A percentile compares a stretch with the other conserved stretches of the same genome.
phyloP scores from a whole-genome alignment of 2,329 filamentous ascomycete genomes.

The Pseudocercospora ulei region DNA sequence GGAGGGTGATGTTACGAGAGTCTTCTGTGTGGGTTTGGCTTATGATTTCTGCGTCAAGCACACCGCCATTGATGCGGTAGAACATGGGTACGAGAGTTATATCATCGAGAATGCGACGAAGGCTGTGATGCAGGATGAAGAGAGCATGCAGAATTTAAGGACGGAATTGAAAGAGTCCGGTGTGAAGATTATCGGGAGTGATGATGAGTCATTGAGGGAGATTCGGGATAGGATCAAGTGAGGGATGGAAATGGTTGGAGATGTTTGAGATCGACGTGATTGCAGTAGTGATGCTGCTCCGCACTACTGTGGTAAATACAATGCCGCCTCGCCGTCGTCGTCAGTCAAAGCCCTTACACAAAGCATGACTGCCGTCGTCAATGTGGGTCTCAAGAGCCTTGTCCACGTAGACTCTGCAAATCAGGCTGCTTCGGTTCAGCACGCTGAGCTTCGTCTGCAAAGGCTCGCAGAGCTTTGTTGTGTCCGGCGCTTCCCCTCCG shows the following conservation, averaged over 20 bases:
- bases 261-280: no score
- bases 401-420: conserved; percentile 11
- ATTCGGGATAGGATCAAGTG: conserved; percentile 5
- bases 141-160: conserved; percentile 53
- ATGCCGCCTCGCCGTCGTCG: no score
- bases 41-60: conserved; percentile 80
- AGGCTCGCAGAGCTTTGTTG: conserved; percentile 8
- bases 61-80: conserved; percentile 67
- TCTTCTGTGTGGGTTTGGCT: conserved; percentile 78
- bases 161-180: conserved; percentile 14
- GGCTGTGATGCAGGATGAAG: conserved; percentile 53
- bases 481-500: no score
- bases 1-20: conserved; percentile 56
- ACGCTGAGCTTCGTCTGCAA: conserved; percentile 12
- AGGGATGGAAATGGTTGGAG: background rate
- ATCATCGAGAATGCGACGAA: conserved; percentile 70
- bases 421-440: conserved; percentile 14
- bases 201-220: conserved; percentile 8
- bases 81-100: conserved; percentile 65
- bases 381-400: no score
- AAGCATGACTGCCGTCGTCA: no score
- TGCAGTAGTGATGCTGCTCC: no score
- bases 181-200: conserved; percentile 13
- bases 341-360: no score
- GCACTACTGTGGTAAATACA: no score